Evolutionary conservation across 1,284 basidiomycete species (phyloP).

Genomic region (Cutaneotrichosporon cutaneum): DNA sequence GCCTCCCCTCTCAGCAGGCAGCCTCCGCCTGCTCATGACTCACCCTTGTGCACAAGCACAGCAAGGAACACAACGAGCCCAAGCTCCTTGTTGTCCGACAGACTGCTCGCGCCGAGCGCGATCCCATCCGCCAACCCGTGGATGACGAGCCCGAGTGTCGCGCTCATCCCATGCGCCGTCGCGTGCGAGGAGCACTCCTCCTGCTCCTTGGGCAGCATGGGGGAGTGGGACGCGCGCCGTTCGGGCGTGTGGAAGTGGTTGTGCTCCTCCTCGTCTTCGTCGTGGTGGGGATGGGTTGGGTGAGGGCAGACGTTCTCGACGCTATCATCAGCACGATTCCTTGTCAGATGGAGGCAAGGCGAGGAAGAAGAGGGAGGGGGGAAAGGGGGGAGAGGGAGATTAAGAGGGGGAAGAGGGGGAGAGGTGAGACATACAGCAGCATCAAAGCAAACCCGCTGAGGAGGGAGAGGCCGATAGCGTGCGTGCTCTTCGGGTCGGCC

Average conservation of each 20-base stretch:
- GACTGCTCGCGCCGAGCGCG: conserved; percentile 69
- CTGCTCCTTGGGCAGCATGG: conserved; percentile 18
- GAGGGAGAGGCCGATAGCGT: conserved; percentile 68
- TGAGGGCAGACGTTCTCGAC: conserved; percentile 50
- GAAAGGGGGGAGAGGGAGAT: no score
- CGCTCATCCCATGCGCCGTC: conserved; percentile 57
- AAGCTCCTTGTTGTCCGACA: conserved; percentile 52
- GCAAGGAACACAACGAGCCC: conserved; percentile 83
- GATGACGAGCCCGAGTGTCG: conserved; percentile 78
- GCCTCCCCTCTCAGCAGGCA: no score
- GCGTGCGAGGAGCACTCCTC: conserved; percentile 19
- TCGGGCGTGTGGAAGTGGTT: neutral
- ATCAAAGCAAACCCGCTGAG: conserved; percentile 79
- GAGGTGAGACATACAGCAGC: conserved; percentile 65
- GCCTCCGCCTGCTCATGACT: conserved; percentile 19
- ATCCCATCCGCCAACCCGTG: conserved; percentile 88
- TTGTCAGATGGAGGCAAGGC: no score
- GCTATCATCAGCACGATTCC: conserved; percentile 23
- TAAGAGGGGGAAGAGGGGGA: no score
- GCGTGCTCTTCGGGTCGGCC: conserved; percentile 50
- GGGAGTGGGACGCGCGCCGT: conserved; percentile 1
- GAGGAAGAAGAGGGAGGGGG: no score
- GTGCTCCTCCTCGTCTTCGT: conserved; percentile 9
- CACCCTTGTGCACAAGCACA: conserved; percentile 84
- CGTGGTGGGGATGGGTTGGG: conserved; percentile 31